Percentiles rank a stretch among this genome's conserved stretches.
phyloP scores from a whole-genome alignment of 306 rosid genomes.

The Aeschynomene evenia region DNA sequence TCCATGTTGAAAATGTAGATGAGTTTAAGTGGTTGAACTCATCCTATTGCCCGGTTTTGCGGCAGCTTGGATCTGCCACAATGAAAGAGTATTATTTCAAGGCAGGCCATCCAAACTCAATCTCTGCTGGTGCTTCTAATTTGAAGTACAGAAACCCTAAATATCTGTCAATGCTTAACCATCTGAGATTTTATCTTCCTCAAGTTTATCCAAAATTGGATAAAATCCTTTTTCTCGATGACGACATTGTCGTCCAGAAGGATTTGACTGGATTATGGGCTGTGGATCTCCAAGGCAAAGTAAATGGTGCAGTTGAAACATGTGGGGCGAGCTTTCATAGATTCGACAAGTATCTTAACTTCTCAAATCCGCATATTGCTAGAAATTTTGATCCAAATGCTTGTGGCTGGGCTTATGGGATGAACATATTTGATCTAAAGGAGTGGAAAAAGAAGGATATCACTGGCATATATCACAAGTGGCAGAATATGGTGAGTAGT shows the following conservation, averaged over 20 bases:
- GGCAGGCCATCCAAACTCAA: constrained; percentile 75
- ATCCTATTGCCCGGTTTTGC: constrained; percentile 90
- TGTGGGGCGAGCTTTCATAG: constrained; percentile 93
- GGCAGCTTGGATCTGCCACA: constrained; percentile 89
- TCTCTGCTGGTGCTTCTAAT: constrained; percentile 77
- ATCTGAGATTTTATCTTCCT: constrained; percentile 94
- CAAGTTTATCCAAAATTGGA: constrained; percentile 90
- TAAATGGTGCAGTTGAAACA: constrained; percentile 96
- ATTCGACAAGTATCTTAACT: constrained; percentile 92
- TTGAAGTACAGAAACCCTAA: constrained; percentile 96
- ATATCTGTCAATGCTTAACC: constrained; percentile 97
- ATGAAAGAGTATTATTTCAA: constrained; percentile 95
- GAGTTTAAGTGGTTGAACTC: constrained; percentile 96
- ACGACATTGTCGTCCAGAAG: constrained; percentile 97
- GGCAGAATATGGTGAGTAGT: constrained; percentile 97
- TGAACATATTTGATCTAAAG: constrained; percentile 91
- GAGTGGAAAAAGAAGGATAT: constrained; percentile 90
- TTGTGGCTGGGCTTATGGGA: constrained; percentile 98
- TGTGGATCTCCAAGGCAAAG: constrained; percentile 80
- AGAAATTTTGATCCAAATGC: constrained; percentile 90
- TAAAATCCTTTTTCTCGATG: constrained; percentile 91
- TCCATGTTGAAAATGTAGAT: constrained; percentile 90
- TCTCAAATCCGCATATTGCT: constrained; percentile 81
- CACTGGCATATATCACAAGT: constrained; percentile 92
- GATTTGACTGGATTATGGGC: constrained; percentile 85